These are phyloP conservation scores for Tolypocladium tropicale DNA, from an alignment of 2,329 filamentous ascomycete genomes.

Conservation along the genomic window DNA sequence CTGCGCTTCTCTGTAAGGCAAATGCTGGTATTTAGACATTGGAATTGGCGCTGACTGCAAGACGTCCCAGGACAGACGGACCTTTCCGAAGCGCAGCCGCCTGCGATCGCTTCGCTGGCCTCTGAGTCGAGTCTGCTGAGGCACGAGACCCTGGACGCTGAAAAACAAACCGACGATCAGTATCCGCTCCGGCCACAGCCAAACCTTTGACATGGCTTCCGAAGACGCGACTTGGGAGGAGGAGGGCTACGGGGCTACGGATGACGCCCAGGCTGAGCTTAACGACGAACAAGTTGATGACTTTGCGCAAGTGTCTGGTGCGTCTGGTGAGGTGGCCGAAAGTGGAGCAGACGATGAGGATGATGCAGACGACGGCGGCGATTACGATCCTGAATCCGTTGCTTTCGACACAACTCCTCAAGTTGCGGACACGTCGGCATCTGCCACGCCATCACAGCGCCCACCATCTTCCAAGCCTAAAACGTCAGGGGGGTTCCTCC, in stretches of 20 bases:
- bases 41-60: neutral
- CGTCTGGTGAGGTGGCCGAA: conserved; percentile 37
- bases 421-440: conserved; percentile 18
- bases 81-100: neutral
- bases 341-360: conserved; percentile 40
- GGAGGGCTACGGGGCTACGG: conserved; percentile 42
- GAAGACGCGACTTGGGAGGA: conserved; percentile 39
- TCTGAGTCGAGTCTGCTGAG: neutral
- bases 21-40: neutral
- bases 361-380: conserved; percentile 42
- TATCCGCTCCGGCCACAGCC: neutral
- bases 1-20: neutral
- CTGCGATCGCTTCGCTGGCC: neutral
- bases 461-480: conserved; percentile 40
- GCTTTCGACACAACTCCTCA: conserved; percentile 30
- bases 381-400: conserved; percentile 50
- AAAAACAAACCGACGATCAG: neutral
- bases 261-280: conserved; percentile 46
- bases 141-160: neutral
- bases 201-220: conserved; percentile 22
- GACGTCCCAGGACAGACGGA: neutral
- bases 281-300: conserved; percentile 45
- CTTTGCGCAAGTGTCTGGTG: conserved; percentile 34
- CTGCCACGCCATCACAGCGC: conserved; percentile 16
- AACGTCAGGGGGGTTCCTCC: conserved; percentile 48